Evolutionary conservation across 75 land plant species (phyloP), one percentile per base, ranked within the genome.

Genomic region (Ceratopteris richardii): DNA sequence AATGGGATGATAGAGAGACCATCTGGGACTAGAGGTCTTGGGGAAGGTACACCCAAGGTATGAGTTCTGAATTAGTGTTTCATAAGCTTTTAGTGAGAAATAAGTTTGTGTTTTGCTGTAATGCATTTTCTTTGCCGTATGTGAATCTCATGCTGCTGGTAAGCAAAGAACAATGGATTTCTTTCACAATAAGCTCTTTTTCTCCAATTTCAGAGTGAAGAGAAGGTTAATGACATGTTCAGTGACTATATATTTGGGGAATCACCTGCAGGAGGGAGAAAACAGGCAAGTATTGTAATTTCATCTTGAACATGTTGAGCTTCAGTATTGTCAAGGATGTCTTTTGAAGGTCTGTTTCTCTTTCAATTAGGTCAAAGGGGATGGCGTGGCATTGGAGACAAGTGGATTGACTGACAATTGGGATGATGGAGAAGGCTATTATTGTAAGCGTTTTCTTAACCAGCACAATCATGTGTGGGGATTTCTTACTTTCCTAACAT

Each of bases 211-310:
- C 80, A 95, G 99, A 78, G 88, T 70, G 97, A 46, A 18, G 50
- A 95, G 63, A 65, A 66, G 52, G 77, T 82, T 31, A 62, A 56
- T 36, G 97, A 82, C 44, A 80, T 82, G 76, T 90, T 90, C 63
- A 77, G 84, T 72, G 99, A 93, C 76, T 96, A 95, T 71, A 86
- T 95, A 39, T 95, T 95, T 84, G 99, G 99, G 46, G 99, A 90
- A 30, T 74, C 99, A 48, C 99, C 99, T 40, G 77, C 88, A 42
- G 83, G 79, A 28, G 79, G 82, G 51, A 86, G 84, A 7, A 86
- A 87, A 68, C 20, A 51, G 64, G 98, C 90, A 81, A 52, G 56
- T 36, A 24, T 10, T 44, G 18, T 31, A 56, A 9, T n/a, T n/a
- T n/a, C n/a, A n/a, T n/a, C n/a, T n/a, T n/a, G n/a, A n/a, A n/a